Evolutionary conservation across 116 monocot genomes (phyloP).

Genomic region (Iris pallida): DNA sequence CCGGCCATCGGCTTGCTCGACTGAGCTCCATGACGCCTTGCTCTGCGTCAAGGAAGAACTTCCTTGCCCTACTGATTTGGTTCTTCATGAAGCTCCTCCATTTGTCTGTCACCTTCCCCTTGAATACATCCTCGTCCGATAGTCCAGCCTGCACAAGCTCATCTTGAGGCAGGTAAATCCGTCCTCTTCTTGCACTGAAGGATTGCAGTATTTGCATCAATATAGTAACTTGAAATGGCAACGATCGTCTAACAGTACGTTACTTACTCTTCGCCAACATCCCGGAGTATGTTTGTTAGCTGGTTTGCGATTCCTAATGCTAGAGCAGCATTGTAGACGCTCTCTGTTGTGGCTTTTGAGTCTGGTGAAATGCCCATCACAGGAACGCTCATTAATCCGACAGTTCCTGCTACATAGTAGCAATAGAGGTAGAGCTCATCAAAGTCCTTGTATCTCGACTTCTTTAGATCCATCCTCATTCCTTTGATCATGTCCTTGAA

Average conservation of each 20-base stretch:
- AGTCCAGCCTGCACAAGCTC: constrained; percentile 62
- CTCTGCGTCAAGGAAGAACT: constrained; percentile 68
- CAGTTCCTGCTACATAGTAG: constrained; percentile 91
- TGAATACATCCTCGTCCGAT: constrained; percentile 62
- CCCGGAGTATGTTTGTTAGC: constrained; percentile 89
- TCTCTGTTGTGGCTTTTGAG: constrained; percentile 57
- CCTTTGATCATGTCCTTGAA: constrained; percentile 92
- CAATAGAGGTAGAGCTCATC: constrained; percentile 93
- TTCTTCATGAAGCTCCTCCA: constrained; percentile 80
- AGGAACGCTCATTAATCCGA: constrained; percentile 94
- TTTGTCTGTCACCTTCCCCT: constrained; percentile 51
- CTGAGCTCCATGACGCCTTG: constrained; percentile 54
- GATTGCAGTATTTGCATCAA: background rate
- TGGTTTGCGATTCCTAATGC: constrained; percentile 86
- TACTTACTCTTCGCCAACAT: constrained; percentile 89
- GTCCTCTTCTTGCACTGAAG: constrained; percentile 71
- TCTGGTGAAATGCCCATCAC: constrained; percentile 87
- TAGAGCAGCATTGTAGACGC: constrained; percentile 69
- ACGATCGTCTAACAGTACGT: background rate
- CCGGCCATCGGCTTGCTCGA: constrained; percentile 64
- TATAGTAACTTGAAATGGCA: background rate
- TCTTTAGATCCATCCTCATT: constrained; percentile 74
- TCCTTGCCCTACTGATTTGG: constrained; percentile 64
- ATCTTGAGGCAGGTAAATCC: constrained; percentile 72
- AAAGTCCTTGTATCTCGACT: constrained; percentile 72